Base-by-base conservation (phyloP, 768 basidiomycete species). In the Leccinum aurantiacum region DNA sequence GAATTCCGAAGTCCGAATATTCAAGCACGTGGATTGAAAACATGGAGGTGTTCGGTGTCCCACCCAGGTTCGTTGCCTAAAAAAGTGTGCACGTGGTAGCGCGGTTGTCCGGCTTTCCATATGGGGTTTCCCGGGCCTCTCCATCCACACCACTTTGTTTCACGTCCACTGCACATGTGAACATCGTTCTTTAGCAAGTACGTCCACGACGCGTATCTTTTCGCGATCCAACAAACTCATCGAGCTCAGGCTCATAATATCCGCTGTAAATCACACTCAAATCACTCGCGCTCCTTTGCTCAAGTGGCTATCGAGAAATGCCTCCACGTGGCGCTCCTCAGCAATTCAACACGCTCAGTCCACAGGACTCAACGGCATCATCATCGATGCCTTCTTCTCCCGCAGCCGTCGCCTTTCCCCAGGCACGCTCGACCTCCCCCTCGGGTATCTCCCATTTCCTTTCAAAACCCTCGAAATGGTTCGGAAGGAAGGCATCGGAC, bases 391-490 rank as follows among this genome's bases (percentile, higher is more conserved):
- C 75, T 44, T 22, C 74, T 7, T 74, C 75, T 9, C 74, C 76
- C 27, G 69, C 78, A 46, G 73, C 75, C 44, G 67, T 77, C 33
- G 73, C 69, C 27, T 76, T 77, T 60, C 77, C 81, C 41, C 69
- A 69, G 48, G 69, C 79, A 29, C 87, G 88, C 65, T 85, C 89
- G 6, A 77, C 74, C 9, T 90, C 89, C 0, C 89, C 89, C 14
- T 78, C 77, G 3, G 84, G 87, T 4, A 79, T 90, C 59, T 81
- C 87, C 1, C 80, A 85, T 37, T 82, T 91, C 63, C 77, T 91
- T 44, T 76, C 88, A 29, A 86, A 81, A 63, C 85, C 89, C 2
- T 82, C 86, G 0, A 86, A 83, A 77, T 91, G 89, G 89, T 90
- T 91, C 69, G 79, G 74, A 14, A 79, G 86, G 46, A 85, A 86